These are phyloP conservation scores for Termitomyces sp. DNA, from an alignment of 1,284 basidiomycete genomes.

Conservation along the genomic window DNA sequence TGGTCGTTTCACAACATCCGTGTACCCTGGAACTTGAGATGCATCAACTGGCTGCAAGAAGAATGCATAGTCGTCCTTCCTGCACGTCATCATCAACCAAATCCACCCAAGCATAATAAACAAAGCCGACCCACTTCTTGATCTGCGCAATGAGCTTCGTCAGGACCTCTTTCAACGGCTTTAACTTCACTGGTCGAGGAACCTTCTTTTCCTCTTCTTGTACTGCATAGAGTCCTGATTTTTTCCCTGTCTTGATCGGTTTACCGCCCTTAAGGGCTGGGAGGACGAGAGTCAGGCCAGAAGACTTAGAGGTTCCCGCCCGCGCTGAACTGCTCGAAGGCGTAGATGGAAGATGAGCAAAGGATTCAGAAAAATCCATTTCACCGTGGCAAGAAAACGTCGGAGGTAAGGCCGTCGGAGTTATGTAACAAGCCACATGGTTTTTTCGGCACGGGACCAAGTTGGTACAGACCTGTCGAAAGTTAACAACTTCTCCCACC, in stretches of 20 bases:
- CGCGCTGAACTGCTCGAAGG: conserved; percentile 25
- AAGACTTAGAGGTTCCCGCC: conserved; percentile 25
- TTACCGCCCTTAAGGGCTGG: conserved; percentile 44
- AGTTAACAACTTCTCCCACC: neutral
- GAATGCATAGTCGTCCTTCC: conserved; percentile 85
- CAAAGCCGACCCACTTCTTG: conserved; percentile 53
- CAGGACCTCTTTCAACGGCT: conserved; percentile 72
- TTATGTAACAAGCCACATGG: conserved; percentile 6
- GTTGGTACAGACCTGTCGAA: no score
- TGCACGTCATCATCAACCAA: conserved; percentile 25
- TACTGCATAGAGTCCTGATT: conserved; percentile 23
- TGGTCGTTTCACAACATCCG: conserved; percentile 62
- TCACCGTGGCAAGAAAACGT: conserved; percentile 17
- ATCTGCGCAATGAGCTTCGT: conserved; percentile 62
- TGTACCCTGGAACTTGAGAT: conserved; percentile 63
- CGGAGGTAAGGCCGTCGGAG: conserved; percentile 15
- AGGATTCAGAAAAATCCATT: conserved; percentile 31
- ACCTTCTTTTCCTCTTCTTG: conserved; percentile 39
- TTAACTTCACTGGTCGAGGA: conserved; percentile 61
- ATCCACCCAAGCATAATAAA: neutral
- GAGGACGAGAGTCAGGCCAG: conserved; percentile 45
- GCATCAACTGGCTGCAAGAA: conserved; percentile 71
- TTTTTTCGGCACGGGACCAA: neutral
- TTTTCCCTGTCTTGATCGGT: conserved; percentile 33
- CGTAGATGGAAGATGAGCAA: conserved; percentile 26